Evolutionary conservation across 75 land plant species (phyloP).

Genomic region (Sequoia sempervirens): DNA sequence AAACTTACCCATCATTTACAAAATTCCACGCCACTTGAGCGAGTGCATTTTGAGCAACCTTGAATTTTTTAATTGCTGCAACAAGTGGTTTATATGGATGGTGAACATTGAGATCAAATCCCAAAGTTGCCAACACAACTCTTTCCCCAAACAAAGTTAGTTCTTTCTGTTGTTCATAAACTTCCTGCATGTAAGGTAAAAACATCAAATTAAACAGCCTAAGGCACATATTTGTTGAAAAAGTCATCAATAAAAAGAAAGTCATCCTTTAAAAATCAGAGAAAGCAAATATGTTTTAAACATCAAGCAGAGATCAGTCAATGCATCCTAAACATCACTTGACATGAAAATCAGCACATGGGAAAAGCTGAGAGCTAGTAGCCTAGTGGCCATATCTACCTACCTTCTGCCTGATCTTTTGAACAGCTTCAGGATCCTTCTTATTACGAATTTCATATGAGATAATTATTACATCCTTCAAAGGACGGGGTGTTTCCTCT

Average conservation of each 20-base stretch:
- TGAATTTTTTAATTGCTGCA: conserved; percentile 54
- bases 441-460: conserved; percentile 45
- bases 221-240: background rate
- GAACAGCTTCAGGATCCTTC: conserved; percentile 39
- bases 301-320: background rate
- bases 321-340: background rate
- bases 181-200: conserved; percentile 34
- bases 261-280: background rate
- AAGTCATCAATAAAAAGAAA: background rate
- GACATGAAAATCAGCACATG: background rate
- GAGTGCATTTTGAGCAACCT: conserved; percentile 47
- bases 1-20: conserved; percentile 69
- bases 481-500: conserved; percentile 45
- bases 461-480: conserved; percentile 33
- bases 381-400: background rate
- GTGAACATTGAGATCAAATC: conserved; percentile 69
- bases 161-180: conserved; percentile 45
- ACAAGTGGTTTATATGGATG: conserved; percentile 77
- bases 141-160: conserved; percentile 55
- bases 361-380: background rate
- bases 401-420: conserved; percentile 41
- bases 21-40: conserved; percentile 77
- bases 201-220: conserved; percentile 5
- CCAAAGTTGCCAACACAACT: conserved; percentile 55
- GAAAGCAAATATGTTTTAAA: background rate